Evolutionary conservation across 164 flowering plant species (phyloP).

Genomic region (Akebia trifoliata): DNA sequence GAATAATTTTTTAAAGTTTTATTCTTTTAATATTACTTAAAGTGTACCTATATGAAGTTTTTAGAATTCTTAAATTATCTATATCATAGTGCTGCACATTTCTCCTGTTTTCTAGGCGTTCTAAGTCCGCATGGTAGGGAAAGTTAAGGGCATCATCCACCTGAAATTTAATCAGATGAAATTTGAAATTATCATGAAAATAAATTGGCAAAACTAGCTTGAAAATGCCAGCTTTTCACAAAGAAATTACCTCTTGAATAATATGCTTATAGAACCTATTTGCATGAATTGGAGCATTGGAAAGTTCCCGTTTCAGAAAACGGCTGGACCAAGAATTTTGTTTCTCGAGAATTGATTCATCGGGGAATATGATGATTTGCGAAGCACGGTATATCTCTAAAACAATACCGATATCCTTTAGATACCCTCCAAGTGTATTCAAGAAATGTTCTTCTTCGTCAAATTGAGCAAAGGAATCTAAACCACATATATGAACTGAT

Average conservation of each 20-base stretch:
- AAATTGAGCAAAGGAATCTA: conserved; percentile 40
- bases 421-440: conserved; percentile 11
- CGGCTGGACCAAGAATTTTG: conserved; percentile 19
- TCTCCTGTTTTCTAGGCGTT: conserved; percentile 37
- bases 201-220: no score
- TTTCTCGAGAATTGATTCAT: conserved; percentile 22
- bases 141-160: conserved; percentile 35
- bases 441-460: conserved; percentile 18
- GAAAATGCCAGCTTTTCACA: not conserved
- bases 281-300: not conserved
- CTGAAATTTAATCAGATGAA: conserved; percentile 29
- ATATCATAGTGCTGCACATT: conserved; percentile 32
- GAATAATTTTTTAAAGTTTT: not conserved
- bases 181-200: no score
- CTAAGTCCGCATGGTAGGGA: conserved; percentile 20
- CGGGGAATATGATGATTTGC: conserved; percentile 39
- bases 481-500: conserved; percentile 8
- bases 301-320: conserved; percentile 17
- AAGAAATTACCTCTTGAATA: conserved; percentile 37
- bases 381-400: conserved; percentile 52
- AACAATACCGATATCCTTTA: conserved; percentile 10
- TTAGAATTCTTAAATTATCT: conserved; percentile 11
- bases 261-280: conserved; percentile 1
- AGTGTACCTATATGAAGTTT: conserved; percentile 24
- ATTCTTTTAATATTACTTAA: not conserved